Percentiles rank a stretch among this genome's conserved stretches.
Evolutionary conservation across 2,329 filamentous ascomycete genomes (phyloP).

Genomic region (Aspergillus awamori): DNA sequence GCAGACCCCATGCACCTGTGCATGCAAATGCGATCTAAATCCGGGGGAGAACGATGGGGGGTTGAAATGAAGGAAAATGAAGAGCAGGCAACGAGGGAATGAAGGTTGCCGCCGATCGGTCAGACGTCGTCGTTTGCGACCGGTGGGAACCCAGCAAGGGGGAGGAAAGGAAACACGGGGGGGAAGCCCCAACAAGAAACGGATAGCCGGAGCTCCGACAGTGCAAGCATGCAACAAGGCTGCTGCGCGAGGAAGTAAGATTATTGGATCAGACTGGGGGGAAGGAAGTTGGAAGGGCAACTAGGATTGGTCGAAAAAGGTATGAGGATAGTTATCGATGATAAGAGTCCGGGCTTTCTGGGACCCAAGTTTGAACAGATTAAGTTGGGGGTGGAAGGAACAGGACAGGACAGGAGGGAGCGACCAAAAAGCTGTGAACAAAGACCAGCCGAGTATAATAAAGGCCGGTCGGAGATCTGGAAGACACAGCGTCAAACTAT

Average conservation of each 20-base stretch:
- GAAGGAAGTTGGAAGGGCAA: background rate
- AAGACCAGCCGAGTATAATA: background rate
- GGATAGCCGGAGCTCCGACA: constrained; percentile 1
- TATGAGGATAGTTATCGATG: constrained; percentile 5
- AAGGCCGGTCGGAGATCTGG: background rate
- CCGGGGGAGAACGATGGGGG: constrained; percentile 15
- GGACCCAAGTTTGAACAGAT: too few species aligned
- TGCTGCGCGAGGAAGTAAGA: constrained; percentile 36
- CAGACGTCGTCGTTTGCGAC: constrained; percentile 24
- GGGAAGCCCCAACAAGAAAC: constrained; percentile 14
- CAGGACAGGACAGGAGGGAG: too few species aligned
- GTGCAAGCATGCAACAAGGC: constrained; percentile 25
- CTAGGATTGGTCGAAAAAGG: background rate
- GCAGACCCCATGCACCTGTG: constrained; percentile 23
- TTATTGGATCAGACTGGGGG: constrained; percentile 1
- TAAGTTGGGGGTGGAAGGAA: too few species aligned
- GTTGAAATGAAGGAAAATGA: constrained; percentile 16
- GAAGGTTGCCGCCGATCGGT: constrained; percentile 22
- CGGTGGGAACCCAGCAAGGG: constrained; percentile 21
- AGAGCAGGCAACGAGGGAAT: constrained; percentile 18
- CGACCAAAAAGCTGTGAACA: too few species aligned
- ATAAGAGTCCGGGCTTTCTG: background rate
- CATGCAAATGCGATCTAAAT: constrained; percentile 30
- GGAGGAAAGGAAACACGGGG: constrained; percentile 13
- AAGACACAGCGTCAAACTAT: background rate